Conservation (phyloP, 2,329 filamentous ascomycete genomes). For the Boeremia lycopersici region DNA sequence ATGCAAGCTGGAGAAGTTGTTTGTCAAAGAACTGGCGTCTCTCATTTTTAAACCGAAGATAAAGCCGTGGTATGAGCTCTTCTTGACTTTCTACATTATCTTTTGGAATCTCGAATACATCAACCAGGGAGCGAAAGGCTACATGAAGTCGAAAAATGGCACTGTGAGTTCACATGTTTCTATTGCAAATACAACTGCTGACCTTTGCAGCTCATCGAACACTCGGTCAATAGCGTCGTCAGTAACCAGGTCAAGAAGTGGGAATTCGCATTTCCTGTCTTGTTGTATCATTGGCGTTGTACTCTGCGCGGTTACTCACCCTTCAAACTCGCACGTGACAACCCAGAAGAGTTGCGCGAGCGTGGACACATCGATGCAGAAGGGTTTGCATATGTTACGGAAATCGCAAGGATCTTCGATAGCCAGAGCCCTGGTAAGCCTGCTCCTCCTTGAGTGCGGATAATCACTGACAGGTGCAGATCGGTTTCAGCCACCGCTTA, state of each 20-base stretch:
- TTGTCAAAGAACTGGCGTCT: slow-evolving; percentile 36
- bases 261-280: slow-evolving; percentile 40
- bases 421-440: slow-evolving; percentile 34
- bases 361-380: slow-evolving; percentile 38
- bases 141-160: slow-evolving; percentile 43
- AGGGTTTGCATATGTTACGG: slow-evolving; percentile 40
- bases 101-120: slow-evolving; percentile 48
- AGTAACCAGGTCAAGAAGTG: slow-evolving; percentile 43
- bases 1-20: slow-evolving; percentile 37
- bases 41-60: slow-evolving; percentile 42
- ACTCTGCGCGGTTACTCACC: slow-evolving; percentile 40
- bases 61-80: slow-evolving; percentile 48
- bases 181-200: slow-evolving; percentile 8
- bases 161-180: slow-evolving; percentile 34
- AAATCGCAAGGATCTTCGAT: slow-evolving; percentile 34
- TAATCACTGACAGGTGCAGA: slow-evolving; percentile 26
- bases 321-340: slow-evolving; percentile 44
- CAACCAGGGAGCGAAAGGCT: slow-evolving; percentile 39
- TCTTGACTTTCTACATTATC: slow-evolving; percentile 44
- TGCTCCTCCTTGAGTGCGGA: background rate
- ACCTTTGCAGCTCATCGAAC: slow-evolving; percentile 35
- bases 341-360: slow-evolving; percentile 39
- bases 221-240: slow-evolving; percentile 42
- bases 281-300: slow-evolving; percentile 43
- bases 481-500: slow-evolving; percentile 37